phyloP scores from a whole-genome alignment of 192 early-diverging fungal species.

The Thoreauomyces humboldtii region DNA sequence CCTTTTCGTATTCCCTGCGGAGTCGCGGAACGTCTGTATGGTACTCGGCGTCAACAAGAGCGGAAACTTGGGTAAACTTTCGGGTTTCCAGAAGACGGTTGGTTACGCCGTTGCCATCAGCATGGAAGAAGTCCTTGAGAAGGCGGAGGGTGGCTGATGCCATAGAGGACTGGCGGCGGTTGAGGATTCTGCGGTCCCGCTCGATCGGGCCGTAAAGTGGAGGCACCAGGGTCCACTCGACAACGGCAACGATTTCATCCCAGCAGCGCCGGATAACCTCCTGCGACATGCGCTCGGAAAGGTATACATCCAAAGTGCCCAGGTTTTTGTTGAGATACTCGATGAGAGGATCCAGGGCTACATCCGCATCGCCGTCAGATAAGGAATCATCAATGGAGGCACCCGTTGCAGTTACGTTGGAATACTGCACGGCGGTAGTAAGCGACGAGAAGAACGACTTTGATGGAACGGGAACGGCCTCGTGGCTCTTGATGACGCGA shows the following conservation, averaged over 20 bases:
- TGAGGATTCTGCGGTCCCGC: conserved; percentile 41
- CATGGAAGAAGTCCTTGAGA: conserved; percentile 53
- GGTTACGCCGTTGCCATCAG: conserved; percentile 46
- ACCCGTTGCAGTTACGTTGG: conserved; percentile 40
- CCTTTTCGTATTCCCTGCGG: conserved; percentile 46
- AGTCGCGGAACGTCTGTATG: conserved; percentile 36
- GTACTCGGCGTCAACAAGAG: conserved; percentile 33
- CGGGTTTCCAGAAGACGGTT: conserved; percentile 40
- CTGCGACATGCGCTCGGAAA: conserved; percentile 51
- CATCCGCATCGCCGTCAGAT: conserved; percentile 40
- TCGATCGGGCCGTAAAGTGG: conserved; percentile 56
- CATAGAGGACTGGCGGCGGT: conserved; percentile 46
- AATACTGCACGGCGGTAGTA: conserved; percentile 44
- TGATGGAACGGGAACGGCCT: conserved; percentile 45
- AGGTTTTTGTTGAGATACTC: conserved; percentile 59
- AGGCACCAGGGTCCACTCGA: conserved; percentile 42
- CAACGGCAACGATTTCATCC: conserved; percentile 45
- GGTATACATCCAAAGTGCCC: conserved; percentile 41
- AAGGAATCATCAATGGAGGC: conserved; percentile 32
- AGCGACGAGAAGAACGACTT: conserved; percentile 47
- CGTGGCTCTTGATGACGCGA: conserved; percentile 52
- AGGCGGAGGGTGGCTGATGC: conserved; percentile 32
- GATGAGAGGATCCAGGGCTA: conserved; percentile 43
- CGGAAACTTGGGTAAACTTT: conserved; percentile 38
- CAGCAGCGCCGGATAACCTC: conserved; percentile 57